phyloP scores from a whole-genome alignment of 2,329 filamentous ascomycete species.

The Penicillium sp. region DNA sequence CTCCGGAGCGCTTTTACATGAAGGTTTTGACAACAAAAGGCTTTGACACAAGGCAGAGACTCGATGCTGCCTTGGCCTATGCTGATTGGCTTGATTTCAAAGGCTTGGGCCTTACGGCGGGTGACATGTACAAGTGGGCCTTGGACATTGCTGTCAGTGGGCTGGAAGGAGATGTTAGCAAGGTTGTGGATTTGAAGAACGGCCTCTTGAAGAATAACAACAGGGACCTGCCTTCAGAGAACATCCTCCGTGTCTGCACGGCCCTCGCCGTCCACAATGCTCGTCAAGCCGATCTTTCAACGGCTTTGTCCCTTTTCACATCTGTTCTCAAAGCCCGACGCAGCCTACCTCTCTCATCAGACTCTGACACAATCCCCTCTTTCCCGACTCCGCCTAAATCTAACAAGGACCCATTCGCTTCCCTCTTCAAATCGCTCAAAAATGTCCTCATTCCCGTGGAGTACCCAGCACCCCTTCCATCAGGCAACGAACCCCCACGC shows the following conservation, averaged over 20 bases:
- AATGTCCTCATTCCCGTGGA: slow-evolving; percentile 52
- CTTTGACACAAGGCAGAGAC: slow-evolving; percentile 71
- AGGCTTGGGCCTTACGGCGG: slow-evolving; percentile 60
- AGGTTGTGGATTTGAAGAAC: slow-evolving; percentile 60
- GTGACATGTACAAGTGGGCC: slow-evolving; percentile 71
- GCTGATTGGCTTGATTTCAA: slow-evolving; percentile 84
- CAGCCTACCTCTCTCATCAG: slow-evolving; percentile 47
- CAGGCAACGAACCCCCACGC: slow-evolving; percentile 65
- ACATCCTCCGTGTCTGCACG: slow-evolving; percentile 72
- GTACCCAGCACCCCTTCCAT: slow-evolving; percentile 68
- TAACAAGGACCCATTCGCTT: slow-evolving; percentile 28
- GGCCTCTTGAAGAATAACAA: slow-evolving; percentile 62
- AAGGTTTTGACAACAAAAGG: slow-evolving; percentile 77
- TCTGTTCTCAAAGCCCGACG: slow-evolving; percentile 78
- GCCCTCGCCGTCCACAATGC: slow-evolving; percentile 77
- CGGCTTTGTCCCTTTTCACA: slow-evolving; percentile 78
- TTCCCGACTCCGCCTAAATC: slow-evolving; percentile 21
- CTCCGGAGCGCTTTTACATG: slow-evolving; percentile 75
- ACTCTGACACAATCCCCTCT: slow-evolving; percentile 24
- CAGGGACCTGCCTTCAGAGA: slow-evolving; percentile 60
- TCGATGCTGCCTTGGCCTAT: slow-evolving; percentile 79
- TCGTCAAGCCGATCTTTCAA: slow-evolving; percentile 60
- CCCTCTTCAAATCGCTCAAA: slow-evolving; percentile 40
- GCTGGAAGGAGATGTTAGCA: slow-evolving; percentile 43
- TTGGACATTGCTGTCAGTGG: slow-evolving; percentile 68